Conservation (phyloP, 108 stramenopile species). For the Parmales sp. region DNA sequence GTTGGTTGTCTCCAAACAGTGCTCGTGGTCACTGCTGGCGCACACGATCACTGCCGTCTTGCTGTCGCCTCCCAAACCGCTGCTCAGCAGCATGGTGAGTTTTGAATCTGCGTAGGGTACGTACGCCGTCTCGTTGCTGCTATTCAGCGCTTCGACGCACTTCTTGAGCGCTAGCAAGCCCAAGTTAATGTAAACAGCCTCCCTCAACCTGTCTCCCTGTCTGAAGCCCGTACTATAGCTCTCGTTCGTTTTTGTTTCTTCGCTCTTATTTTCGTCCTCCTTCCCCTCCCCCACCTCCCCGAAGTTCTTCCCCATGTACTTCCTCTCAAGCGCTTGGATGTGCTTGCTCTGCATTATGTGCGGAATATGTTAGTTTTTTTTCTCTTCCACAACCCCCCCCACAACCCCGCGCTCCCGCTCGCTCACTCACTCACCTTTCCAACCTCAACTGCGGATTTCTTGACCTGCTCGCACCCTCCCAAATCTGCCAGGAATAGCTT, state of each 20-base stretch:
- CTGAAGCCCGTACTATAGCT: slow-evolving; percentile 29
- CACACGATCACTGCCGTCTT: slow-evolving; percentile 51
- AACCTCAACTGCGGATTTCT: slow-evolving; percentile 33
- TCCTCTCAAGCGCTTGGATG: not conserved
- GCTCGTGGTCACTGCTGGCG: slow-evolving; percentile 35
- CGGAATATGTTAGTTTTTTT: not conserved
- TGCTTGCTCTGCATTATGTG: slow-evolving; percentile 1
- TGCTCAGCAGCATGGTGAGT: slow-evolving; percentile 53
- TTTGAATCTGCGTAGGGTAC: slow-evolving; percentile 58
- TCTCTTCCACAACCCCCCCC: too few species aligned
- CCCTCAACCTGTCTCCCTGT: slow-evolving; percentile 39
- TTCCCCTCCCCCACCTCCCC: not conserved
- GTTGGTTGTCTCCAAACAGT: slow-evolving; percentile 42
- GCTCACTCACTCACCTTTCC: too few species aligned
- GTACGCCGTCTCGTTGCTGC: slow-evolving; percentile 15
- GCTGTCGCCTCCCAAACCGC: slow-evolving; percentile 50
- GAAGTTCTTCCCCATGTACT: not conserved
- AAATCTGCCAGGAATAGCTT: slow-evolving; percentile 52
- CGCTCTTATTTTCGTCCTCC: not conserved
- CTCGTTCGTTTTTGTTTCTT: not conserved
- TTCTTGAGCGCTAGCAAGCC: slow-evolving; percentile 49
- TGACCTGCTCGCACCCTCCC: slow-evolving; percentile 54
- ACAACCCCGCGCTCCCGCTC: too few species aligned
- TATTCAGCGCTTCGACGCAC: slow-evolving; percentile 41
- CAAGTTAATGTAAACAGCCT: slow-evolving; percentile 58